These are phyloP conservation scores for Talaromyces sp. DNA, from an alignment of 2,329 filamentous ascomycete genomes.

Conservation along the genomic window DNA sequence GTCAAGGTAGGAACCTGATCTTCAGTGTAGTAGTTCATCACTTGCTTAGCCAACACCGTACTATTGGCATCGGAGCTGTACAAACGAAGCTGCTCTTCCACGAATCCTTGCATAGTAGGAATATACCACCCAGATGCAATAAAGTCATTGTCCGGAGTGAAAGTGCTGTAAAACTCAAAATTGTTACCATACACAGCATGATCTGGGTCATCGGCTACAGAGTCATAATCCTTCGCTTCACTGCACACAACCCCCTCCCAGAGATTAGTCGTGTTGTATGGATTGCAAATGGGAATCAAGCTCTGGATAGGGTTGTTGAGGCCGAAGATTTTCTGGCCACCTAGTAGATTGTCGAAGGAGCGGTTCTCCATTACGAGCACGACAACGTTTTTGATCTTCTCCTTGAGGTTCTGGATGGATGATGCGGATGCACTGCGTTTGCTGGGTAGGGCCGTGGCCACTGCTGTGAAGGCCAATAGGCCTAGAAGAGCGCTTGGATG, in stretches of 20 bases:
- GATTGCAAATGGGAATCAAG: constrained; percentile 40
- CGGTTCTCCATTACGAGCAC: constrained; percentile 48
- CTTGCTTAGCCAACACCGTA: constrained; percentile 38
- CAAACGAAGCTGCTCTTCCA: constrained; percentile 43
- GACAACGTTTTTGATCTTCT: constrained; percentile 51
- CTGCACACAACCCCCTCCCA: constrained; percentile 36
- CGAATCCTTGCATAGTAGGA: constrained; percentile 43
- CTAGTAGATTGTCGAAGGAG: constrained; percentile 43
- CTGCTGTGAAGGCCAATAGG: constrained; percentile 17
- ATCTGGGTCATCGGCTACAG: constrained; percentile 44
- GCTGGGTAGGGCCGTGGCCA: constrained; percentile 11
- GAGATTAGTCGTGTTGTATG: constrained; percentile 34
- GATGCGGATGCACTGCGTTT: constrained; percentile 16
- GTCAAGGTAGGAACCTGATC: constrained; percentile 44
- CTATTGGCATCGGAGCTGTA: constrained; percentile 36
- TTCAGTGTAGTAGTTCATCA: constrained; percentile 46
- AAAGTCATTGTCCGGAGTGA: constrained; percentile 30
- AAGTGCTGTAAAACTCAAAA: constrained; percentile 44
- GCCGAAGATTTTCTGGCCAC: constrained; percentile 40
- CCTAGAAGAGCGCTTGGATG: constrained; percentile 14
- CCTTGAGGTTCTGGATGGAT: constrained; percentile 20
- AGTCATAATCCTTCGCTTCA: constrained; percentile 17
- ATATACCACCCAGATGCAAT: constrained; percentile 10
- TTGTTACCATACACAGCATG: constrained; percentile 46
- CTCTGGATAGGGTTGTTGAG: constrained; percentile 36